Evolutionary conservation across 345 rosid species (phyloP).

Genomic region (Eutrema heterophyllum): DNA sequence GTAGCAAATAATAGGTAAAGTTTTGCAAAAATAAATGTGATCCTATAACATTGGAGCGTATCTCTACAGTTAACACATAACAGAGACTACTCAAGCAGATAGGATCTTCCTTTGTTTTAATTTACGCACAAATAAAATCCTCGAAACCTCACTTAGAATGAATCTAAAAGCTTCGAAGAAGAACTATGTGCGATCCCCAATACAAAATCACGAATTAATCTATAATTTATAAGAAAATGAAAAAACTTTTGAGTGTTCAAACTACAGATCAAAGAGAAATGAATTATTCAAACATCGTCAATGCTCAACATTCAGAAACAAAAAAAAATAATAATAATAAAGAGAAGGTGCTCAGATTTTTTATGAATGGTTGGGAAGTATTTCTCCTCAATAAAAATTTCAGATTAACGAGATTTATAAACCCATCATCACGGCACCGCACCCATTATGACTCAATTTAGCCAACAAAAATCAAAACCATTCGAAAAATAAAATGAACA

Average conservation of each 20-base stretch:
- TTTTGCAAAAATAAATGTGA: neutral
- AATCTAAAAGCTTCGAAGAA: conserved; percentile 29
- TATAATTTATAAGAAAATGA: neutral
- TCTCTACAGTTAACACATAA: conserved; percentile 29
- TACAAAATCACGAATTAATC: neutral
- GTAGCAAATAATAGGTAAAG: too few relatives aligned
- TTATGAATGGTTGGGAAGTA: conserved; percentile 35
- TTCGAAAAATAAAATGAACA: neutral
- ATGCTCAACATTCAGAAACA: neutral
- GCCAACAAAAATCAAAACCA: neutral
- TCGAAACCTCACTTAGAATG: conserved; percentile 20
- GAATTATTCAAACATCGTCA: neutral
- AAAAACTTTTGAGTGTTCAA: neutral
- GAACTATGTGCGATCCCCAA: conserved; percentile 26
- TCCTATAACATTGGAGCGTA: conserved; percentile 33
- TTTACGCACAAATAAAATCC: conserved; percentile 34
- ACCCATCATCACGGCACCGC: conserved; percentile 34
- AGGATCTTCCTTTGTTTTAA: neutral
- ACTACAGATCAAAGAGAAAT: neutral
- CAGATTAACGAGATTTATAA: conserved; percentile 36
- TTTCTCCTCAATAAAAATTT: conserved; percentile 13
- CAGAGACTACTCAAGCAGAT: conserved; percentile 35
- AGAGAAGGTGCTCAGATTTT: conserved; percentile 22
- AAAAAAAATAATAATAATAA: neutral
- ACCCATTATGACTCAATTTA: neutral